phyloP scores from a whole-genome alignment of 2,329 filamentous ascomycete genomes.

The Tolypocladium ovalisporum region DNA sequence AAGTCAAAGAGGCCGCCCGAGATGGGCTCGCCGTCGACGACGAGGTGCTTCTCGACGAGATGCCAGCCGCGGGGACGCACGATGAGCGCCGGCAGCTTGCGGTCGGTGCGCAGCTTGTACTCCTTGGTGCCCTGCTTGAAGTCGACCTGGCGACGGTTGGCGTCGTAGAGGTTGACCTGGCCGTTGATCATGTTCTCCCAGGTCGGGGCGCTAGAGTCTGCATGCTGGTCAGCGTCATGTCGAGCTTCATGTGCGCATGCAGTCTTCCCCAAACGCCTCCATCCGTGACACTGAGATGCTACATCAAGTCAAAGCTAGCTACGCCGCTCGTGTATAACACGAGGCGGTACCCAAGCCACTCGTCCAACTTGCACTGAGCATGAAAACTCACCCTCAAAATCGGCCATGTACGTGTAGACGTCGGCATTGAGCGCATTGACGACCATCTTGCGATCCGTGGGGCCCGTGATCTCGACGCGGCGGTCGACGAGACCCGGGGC shows the following conservation, averaged over 20 bases:
- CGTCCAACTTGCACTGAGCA: not conserved
- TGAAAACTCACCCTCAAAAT: slow-evolving; percentile 72
- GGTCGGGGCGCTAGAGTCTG: slow-evolving; percentile 88
- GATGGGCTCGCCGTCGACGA: slow-evolving; percentile 87
- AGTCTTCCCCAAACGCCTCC: not conserved
- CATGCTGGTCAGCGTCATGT: slow-evolving; percentile 4
- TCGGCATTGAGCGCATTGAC: slow-evolving; percentile 93
- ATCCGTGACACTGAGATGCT: not conserved
- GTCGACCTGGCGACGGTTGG: slow-evolving; percentile 85
- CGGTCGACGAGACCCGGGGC: slow-evolving; percentile 89
- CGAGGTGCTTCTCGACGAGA: slow-evolving; percentile 96
- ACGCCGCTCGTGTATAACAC: slow-evolving; percentile 1
- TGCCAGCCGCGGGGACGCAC: slow-evolving; percentile 95
- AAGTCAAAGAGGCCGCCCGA: slow-evolving; percentile 93
- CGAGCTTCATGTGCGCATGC: not conserved
- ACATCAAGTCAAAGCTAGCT: not conserved
- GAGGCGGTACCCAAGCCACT: not conserved
- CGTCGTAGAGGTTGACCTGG: slow-evolving; percentile 95
- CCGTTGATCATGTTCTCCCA: slow-evolving; percentile 99
- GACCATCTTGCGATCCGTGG: slow-evolving; percentile 97
- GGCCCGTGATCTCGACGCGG: slow-evolving; percentile 92
- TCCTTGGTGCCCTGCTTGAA: slow-evolving; percentile 94
- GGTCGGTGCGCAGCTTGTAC: slow-evolving; percentile 93
- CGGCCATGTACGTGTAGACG: slow-evolving; percentile 98
- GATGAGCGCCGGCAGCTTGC: slow-evolving; percentile 76